Conservation (phyloP, 495 filamentous ascomycete genomes). For the Annulohypoxylon moriforme region DNA sequence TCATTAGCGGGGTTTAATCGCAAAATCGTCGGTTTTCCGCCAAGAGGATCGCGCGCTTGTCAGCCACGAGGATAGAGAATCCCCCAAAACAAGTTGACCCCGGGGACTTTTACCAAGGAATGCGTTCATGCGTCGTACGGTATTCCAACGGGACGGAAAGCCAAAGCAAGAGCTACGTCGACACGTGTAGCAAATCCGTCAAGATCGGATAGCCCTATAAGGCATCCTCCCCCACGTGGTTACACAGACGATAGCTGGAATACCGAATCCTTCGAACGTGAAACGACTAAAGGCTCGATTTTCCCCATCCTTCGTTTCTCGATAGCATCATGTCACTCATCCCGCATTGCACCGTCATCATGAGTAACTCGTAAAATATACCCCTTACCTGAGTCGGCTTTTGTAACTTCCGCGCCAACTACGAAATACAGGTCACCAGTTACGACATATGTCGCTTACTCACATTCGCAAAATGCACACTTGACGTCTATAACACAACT, state of each 20-base stretch:
- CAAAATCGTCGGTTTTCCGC: neutral
- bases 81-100: neutral
- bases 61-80: neutral
- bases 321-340: neutral
- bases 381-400: conserved; percentile 15
- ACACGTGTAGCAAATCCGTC: neutral
- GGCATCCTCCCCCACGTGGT: conserved; percentile 11
- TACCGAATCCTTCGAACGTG: neutral
- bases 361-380: neutral
- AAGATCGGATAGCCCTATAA: conserved; percentile 5
- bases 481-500: neutral
- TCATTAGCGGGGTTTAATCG: neutral
- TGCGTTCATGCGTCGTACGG: neutral
- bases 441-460: conserved; percentile 26
- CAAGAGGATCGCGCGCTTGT: neutral
- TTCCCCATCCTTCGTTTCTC: neutral
- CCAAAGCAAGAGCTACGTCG: neutral
- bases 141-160: neutral
- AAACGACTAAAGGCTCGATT: neutral
- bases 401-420: conserved; percentile 5
- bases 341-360: conserved; percentile 10
- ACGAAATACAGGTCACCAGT: neutral
- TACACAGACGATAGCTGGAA: neutral
- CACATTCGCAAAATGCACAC: conserved; percentile 6
- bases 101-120: neutral